Evolutionary conservation across 768 basidiomycete genomes (phyloP), one percentile per base, ranked within the genome.

Genomic region (Fistulinella prunicolor): DNA sequence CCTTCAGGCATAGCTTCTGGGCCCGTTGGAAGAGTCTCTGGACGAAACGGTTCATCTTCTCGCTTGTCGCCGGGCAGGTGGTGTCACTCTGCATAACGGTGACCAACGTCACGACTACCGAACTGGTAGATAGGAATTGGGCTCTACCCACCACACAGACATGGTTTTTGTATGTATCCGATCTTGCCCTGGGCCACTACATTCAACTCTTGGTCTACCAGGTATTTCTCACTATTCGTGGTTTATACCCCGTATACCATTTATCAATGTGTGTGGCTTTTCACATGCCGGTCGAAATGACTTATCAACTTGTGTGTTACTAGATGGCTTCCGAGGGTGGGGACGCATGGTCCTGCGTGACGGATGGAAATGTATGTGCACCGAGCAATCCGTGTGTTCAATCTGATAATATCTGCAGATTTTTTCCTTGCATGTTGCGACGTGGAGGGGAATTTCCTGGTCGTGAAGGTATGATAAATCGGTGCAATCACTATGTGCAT

Each of bases 171-270:
- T 90, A 61, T 57, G 85, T 76, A 14, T 32, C 24, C 22, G 3
- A 1, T 46, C 41, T 42, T 17, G 13, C 17, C 30, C 9, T 26
- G 16, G 12, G 20, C 1, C 1, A 9, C 41, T 13, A 9, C 28
- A 17, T 29, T 49, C 5, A 57, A 39, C 20, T 14, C 23, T 32
- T 28, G 24, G 6, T 17, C 24, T 14, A 5, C 40, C 53, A 92
- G 90, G 55, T 93, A 94, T 68, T 84, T 90, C 59, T 76, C 87
- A 5, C 61, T 94, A 20, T 88, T 86, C 64, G 38, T 76, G 22
- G 68, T 82, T 46, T 94, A 92, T 62, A 91, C 91, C 20, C 91
- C 91, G 0, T 93, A 90, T 71, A 94, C 91, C 30, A 88, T 94
- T 28, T 92, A 90, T 63, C 74, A 82, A 71, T 94, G 89, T 91